These are phyloP conservation scores for Alternaria rosae DNA, from an alignment of 2,329 filamentous ascomycete genomes.

Conservation along the genomic window DNA sequence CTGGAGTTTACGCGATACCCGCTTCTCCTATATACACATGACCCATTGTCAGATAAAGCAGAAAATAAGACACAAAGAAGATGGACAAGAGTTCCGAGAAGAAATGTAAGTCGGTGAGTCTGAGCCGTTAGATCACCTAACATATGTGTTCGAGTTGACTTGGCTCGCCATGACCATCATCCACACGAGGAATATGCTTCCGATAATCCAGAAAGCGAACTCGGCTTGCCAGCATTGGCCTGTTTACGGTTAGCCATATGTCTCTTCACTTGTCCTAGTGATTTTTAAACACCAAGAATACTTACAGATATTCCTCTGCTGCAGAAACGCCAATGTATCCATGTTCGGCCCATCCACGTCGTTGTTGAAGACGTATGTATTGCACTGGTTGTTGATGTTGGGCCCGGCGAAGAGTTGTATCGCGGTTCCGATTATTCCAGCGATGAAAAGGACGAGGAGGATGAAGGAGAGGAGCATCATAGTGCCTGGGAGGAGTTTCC, in stretches of 20 bases:
- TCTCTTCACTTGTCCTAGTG: not conserved
- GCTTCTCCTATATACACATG: not conserved
- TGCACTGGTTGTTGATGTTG: slow-evolving; percentile 67
- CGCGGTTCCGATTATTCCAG: slow-evolving; percentile 68
- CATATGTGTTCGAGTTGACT: slow-evolving; percentile 58
- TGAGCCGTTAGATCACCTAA: not conserved
- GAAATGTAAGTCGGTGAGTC: not conserved
- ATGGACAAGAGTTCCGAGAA: not conserved
- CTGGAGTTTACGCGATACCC: not conserved
- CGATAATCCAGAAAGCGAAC: slow-evolving; percentile 70
- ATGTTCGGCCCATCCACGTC: slow-evolving; percentile 57
- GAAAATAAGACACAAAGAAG: not conserved
- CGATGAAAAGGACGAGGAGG: slow-evolving; percentile 67
- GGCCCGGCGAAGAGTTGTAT: slow-evolving; percentile 67
- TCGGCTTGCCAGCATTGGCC: slow-evolving; percentile 69
- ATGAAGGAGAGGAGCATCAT: slow-evolving; percentile 69
- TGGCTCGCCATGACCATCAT: slow-evolving; percentile 70
- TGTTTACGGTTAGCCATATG: slow-evolving; percentile 37
- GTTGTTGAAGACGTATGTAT: slow-evolving; percentile 62
- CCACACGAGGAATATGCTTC: slow-evolving; percentile 69
- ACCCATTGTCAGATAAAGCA: not conserved
- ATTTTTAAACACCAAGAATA: not conserved
- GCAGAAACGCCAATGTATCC: slow-evolving; percentile 67
- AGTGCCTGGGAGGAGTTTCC: slow-evolving; percentile 64
- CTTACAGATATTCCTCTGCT: slow-evolving; percentile 69